A percentile compares a stretch with the other conserved stretches of the same genome.
Evolutionary conservation across 768 basidiomycete genomes (phyloP).

Genomic region (Tricholomella constricta): DNA sequence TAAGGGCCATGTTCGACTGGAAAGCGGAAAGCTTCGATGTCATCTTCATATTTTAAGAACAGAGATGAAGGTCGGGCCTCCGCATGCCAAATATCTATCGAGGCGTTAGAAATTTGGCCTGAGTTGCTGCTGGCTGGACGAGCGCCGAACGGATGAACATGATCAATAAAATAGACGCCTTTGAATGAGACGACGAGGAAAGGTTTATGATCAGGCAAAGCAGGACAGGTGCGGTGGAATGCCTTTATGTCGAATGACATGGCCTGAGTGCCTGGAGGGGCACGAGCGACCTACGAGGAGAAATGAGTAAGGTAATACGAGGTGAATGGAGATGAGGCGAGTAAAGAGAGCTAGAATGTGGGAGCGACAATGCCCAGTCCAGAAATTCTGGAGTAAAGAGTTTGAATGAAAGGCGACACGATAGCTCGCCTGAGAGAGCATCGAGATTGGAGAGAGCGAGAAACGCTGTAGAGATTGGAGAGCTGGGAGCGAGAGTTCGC

Average conservation of each 20-base stretch:
- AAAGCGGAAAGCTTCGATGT: not conserved
- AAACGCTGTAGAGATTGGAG: too few relatives aligned
- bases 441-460: too few relatives aligned
- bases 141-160: slow-evolving; percentile 23
- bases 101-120: slow-evolving; percentile 20
- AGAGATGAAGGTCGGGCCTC: not conserved
- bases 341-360: too few relatives aligned
- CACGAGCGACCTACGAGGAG: slow-evolving; percentile 22
- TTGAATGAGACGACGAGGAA: slow-evolving; percentile 14
- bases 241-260: slow-evolving; percentile 23
- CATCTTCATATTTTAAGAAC: slow-evolving; percentile 1
- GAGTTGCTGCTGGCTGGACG: slow-evolving; percentile 21
- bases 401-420: too few relatives aligned
- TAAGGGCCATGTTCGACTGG: too few relatives aligned
- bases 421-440: too few relatives aligned
- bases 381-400: too few relatives aligned
- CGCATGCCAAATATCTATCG: slow-evolving; percentile 12
- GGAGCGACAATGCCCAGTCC: too few relatives aligned
- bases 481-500: too few relatives aligned
- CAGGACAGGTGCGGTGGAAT: too few relatives aligned
- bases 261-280: slow-evolving; percentile 23
- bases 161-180: slow-evolving; percentile 19
- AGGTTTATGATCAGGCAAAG: slow-evolving; percentile 14
- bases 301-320: not conserved
- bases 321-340: too few relatives aligned